Conservation (phyloP, 768 basidiomycete species). For the Russula foetens region DNA sequence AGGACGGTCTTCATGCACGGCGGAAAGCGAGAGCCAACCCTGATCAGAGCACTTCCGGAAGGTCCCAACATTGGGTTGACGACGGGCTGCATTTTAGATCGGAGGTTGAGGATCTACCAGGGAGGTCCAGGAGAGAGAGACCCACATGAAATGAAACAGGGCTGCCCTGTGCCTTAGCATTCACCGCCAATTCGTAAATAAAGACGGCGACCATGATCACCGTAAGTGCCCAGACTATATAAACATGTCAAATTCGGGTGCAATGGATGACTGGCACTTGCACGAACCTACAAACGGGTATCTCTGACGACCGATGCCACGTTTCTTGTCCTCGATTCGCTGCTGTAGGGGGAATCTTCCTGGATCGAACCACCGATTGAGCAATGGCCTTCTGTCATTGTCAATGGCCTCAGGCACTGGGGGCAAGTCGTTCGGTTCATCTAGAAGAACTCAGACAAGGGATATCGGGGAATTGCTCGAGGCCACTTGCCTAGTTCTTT, state of each 20-base stretch:
- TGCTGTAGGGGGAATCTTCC: conserved; percentile 56
- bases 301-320: conserved; percentile 75
- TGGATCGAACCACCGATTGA: conserved; percentile 4
- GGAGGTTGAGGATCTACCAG: neutral
- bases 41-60: conserved; percentile 72
- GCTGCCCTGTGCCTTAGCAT: conserved; percentile 66
- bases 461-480: too few species aligned
- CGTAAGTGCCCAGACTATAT: conserved; percentile 59
- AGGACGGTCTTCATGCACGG: conserved; percentile 80
- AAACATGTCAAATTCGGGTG: conserved; percentile 16
- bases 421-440: neutral
- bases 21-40: conserved; percentile 86
- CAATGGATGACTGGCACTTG: neutral
- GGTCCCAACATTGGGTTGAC: conserved; percentile 93
- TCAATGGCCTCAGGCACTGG: neutral
- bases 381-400: neutral
- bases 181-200: conserved; percentile 79
- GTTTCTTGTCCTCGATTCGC: conserved; percentile 80
- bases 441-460: neutral
- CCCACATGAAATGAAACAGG: conserved; percentile 79
- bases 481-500: conserved; percentile 8
- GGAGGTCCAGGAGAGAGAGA: neutral
- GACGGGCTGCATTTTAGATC: conserved; percentile 43
- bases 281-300: conserved; percentile 69
- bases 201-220: conserved; percentile 63